phyloP scores from a whole-genome alignment of 139 green algal genomes.

The Ettlia oleoabundans region DNA sequence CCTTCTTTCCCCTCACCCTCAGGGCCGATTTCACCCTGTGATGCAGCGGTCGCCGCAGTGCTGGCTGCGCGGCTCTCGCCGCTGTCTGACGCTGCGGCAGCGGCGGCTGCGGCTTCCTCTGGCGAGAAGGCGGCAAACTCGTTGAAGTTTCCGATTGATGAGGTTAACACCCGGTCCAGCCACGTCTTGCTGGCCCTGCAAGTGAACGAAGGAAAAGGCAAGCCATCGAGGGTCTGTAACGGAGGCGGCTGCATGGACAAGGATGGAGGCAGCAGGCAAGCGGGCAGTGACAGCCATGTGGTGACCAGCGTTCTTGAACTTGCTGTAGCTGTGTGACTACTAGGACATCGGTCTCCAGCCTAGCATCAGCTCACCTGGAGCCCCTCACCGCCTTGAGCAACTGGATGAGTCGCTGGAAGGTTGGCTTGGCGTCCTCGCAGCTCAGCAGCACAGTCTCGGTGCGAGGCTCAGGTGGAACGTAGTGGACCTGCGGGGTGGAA shows the following conservation, averaged over 20 bases:
- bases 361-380: not conserved
- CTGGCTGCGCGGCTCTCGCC: too few relatives aligned
- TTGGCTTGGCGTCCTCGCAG: slow-evolving; percentile 44
- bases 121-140: slow-evolving; percentile 15
- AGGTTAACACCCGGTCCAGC: slow-evolving; percentile 38
- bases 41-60: too few relatives aligned
- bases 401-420: slow-evolving; percentile 51
- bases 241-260: too few relatives aligned
- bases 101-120: not conserved
- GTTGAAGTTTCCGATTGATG: slow-evolving; percentile 29
- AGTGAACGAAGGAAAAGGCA: not conserved
- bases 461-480: slow-evolving; percentile 28
- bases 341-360: too few relatives aligned
- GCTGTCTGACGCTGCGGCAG: not conserved
- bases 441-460: slow-evolving; percentile 22
- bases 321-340: too few relatives aligned
- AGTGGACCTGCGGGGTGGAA: slow-evolving; percentile 45
- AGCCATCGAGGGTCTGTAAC: too few relatives aligned
- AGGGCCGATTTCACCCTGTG: too few relatives aligned
- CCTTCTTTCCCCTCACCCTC: too few relatives aligned
- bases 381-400: slow-evolving; percentile 45
- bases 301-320: too few relatives aligned
- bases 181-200: slow-evolving; percentile 39
- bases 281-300: too few relatives aligned
- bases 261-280: too few relatives aligned